These are phyloP conservation scores for Vickermania ingenoplastis DNA, from an alignment of 208 protist genomes.

Conservation along the genomic window DNA sequence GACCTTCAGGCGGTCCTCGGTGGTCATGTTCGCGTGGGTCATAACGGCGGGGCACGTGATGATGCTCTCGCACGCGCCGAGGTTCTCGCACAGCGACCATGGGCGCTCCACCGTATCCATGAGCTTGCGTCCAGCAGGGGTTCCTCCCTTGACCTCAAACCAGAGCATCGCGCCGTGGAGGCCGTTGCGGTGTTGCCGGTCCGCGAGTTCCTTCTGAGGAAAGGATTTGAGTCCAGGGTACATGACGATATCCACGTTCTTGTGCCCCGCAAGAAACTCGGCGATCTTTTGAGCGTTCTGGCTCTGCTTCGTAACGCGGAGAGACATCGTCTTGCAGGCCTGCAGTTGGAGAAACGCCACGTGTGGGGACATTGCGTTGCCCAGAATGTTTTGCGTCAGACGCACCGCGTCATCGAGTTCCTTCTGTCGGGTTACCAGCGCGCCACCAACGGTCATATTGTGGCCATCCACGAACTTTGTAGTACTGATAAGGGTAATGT, in stretches of 20 bases:
- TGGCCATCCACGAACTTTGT: slow-evolving; percentile 98
- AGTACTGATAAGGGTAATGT: slow-evolving; percentile 93
- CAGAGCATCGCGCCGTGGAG: slow-evolving; percentile 87
- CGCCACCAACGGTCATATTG: slow-evolving; percentile 92
- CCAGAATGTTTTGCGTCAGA: slow-evolving; percentile 91
- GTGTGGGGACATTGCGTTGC: slow-evolving; percentile 89
- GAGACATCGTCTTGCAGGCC: slow-evolving; percentile 91
- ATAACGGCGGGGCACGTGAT: slow-evolving; percentile 94
- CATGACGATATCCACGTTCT: slow-evolving; percentile 76
- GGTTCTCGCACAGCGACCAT: slow-evolving; percentile 89
- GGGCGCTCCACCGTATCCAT: slow-evolving; percentile 79
- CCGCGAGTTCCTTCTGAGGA: slow-evolving; percentile 92
- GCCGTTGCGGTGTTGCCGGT: slow-evolving; percentile 81
- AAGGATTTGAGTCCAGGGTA: slow-evolving; percentile 91
- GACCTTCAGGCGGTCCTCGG: slow-evolving; percentile 85
- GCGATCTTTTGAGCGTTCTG: slow-evolving; percentile 88
- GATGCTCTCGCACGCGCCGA: slow-evolving; percentile 92
- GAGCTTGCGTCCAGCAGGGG: slow-evolving; percentile 49
- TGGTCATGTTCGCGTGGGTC: slow-evolving; percentile 94
- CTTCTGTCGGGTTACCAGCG: slow-evolving; percentile 62
- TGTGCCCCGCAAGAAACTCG: slow-evolving; percentile 73
- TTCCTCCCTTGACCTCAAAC: slow-evolving; percentile 87
- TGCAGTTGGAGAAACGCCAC: slow-evolving; percentile 93
- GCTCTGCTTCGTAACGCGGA: slow-evolving; percentile 90
- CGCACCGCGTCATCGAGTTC: slow-evolving; percentile 78